Percentiles rank a stretch among this genome's conserved stretches.
Evolutionary conservation across 2,329 filamentous ascomycete genomes (phyloP).

Genomic region (Talaromyces funiculosus): DNA sequence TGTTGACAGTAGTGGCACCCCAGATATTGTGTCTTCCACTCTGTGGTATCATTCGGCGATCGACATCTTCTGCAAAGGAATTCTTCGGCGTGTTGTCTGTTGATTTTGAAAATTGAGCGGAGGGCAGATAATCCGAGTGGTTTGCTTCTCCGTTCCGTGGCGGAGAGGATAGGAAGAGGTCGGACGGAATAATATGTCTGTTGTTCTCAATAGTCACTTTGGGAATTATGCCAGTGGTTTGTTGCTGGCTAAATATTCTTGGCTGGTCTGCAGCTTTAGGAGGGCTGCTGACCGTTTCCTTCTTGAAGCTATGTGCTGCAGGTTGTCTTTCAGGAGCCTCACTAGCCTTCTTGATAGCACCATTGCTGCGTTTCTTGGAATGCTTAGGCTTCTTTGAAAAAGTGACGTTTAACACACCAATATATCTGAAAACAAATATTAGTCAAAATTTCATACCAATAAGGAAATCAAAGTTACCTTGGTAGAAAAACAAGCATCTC

Average conservation of each 20-base stretch:
- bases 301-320: slow-evolving; percentile 14
- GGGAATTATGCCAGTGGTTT: slow-evolving; percentile 68
- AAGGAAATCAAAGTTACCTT: slow-evolving; percentile 44
- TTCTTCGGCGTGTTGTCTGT: slow-evolving; percentile 11
- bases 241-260: slow-evolving; percentile 66
- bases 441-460: not conserved
- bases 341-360: slow-evolving; percentile 15
- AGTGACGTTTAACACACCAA: slow-evolving; percentile 92
- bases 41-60: slow-evolving; percentile 33
- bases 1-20: slow-evolving; percentile 90
- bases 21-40: slow-evolving; percentile 54
- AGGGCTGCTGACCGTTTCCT: not conserved
- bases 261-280: slow-evolving; percentile 30
- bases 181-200: slow-evolving; percentile 82
- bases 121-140: slow-evolving; percentile 18
- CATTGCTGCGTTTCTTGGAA: slow-evolving; percentile 38
- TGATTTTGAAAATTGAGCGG: slow-evolving; percentile 18
- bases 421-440: slow-evolving; percentile 59
- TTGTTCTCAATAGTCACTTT: slow-evolving; percentile 94
- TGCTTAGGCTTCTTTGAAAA: slow-evolving; percentile 77
- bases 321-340: slow-evolving; percentile 14
- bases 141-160: slow-evolving; percentile 28
- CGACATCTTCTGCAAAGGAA: slow-evolving; percentile 15
- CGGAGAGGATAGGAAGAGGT: slow-evolving; percentile 61
- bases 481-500: slow-evolving; percentile 87